These are phyloP conservation scores for Thalassiosira hispida DNA, from an alignment of 352 stramenopile species.

Conservation along the genomic window DNA sequence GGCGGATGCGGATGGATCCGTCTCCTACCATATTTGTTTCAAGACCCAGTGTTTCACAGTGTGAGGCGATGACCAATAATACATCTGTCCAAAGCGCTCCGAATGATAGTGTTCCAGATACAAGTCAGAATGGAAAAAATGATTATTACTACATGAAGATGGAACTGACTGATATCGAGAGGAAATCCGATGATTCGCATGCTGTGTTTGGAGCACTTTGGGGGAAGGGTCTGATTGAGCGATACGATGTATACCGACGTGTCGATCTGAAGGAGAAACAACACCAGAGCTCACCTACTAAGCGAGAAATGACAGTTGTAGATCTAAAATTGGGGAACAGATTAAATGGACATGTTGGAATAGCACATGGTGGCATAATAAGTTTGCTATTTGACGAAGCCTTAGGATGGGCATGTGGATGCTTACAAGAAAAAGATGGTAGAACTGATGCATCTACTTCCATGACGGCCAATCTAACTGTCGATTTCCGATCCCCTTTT, in stretches of 20 bases:
- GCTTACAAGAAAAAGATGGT: slow-evolving; percentile 29
- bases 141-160: slow-evolving; percentile 32
- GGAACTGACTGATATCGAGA: slow-evolving; percentile 17
- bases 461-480: slow-evolving; percentile 69
- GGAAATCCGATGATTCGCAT: slow-evolving; percentile 43
- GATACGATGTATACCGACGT: slow-evolving; percentile 59
- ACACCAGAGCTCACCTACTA: neutral
- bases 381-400: slow-evolving; percentile 75
- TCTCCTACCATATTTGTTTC: no score
- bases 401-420: slow-evolving; percentile 67
- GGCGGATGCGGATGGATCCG: no score
- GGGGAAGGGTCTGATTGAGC: slow-evolving; percentile 61
- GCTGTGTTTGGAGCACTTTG: slow-evolving; percentile 61
- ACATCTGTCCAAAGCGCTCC: neutral
- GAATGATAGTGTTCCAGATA: neutral
- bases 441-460: slow-evolving; percentile 18
- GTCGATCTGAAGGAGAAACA: slow-evolving; percentile 1
- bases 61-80: neutral
- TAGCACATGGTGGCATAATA: slow-evolving; percentile 78
- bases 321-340: slow-evolving; percentile 60
- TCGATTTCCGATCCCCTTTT: slow-evolving; percentile 67
- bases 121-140: neutral
- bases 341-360: slow-evolving; percentile 67
- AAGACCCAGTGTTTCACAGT: no score
- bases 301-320: slow-evolving; percentile 52